Evolutionary conservation across 441 rosid genomes (phyloP).

Genomic region (Bruguiera hainesii): DNA sequence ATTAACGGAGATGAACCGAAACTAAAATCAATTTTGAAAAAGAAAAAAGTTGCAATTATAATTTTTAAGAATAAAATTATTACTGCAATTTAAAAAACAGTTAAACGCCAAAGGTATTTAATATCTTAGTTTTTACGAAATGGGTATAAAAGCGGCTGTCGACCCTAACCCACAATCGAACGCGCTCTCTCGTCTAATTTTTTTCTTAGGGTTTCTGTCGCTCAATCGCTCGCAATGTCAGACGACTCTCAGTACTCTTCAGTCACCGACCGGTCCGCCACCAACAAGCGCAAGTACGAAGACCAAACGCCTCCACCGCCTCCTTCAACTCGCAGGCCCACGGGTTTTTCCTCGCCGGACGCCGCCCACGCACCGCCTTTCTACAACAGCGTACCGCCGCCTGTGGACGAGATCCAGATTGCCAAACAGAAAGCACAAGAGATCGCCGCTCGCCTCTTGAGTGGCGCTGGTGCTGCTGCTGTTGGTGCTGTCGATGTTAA

Average conservation of each 20-base stretch:
- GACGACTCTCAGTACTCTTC: slow-evolving; percentile 83
- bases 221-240: slow-evolving; percentile 40
- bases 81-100: no score
- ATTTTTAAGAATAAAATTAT: no score
- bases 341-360: slow-evolving; percentile 82
- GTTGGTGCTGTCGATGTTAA: slow-evolving; percentile 50
- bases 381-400: slow-evolving; percentile 75
- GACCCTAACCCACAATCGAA: no score
- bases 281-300: slow-evolving; percentile 78
- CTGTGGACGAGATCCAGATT: slow-evolving; percentile 67
- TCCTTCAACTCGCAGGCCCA: slow-evolving; percentile 50
- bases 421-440: slow-evolving; percentile 91
- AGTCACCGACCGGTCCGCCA: slow-evolving; percentile 23
- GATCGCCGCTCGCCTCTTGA: slow-evolving; percentile 82
- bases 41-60: no score
- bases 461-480: background rate
- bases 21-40: no score
- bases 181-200: background rate
- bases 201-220: slow-evolving; percentile 49
- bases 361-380: slow-evolving; percentile 35
- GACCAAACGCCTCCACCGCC: slow-evolving; percentile 56
- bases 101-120: no score
- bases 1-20: no score
- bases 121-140: no score
- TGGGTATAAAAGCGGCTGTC: no score